phyloP scores from a whole-genome alignment of 495 filamentous ascomycete genomes.

The Daldinia caldariorum region DNA sequence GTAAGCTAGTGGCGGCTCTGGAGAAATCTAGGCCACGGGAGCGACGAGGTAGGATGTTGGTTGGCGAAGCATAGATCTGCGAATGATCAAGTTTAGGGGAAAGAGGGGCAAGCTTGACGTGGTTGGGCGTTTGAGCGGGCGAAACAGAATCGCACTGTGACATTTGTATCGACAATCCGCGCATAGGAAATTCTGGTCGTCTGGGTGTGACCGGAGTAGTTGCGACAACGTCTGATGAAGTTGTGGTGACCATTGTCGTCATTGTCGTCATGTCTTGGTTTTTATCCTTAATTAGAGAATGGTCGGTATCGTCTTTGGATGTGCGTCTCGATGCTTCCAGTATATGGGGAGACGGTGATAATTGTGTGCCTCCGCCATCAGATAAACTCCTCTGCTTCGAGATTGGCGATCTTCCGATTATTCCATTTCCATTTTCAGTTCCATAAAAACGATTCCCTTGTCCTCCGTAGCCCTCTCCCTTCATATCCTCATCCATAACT shows the following conservation, averaged over 20 bases:
- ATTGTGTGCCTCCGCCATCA: constrained; percentile 59
- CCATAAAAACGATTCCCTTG: constrained; percentile 5
- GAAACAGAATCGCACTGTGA: constrained; percentile 62
- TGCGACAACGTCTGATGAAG: constrained; percentile 8
- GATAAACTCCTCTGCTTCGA: constrained; percentile 60
- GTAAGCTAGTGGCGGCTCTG: constrained; percentile 91
- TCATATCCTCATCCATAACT: constrained; percentile 47
- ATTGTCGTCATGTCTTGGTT: constrained; percentile 30
- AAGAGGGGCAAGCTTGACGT: constrained; percentile 73
- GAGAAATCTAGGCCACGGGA: constrained; percentile 91
- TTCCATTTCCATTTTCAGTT: constrained; percentile 29
- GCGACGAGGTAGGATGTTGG: constrained; percentile 82
- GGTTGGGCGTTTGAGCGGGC: constrained; percentile 59
- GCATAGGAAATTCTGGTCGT: constrained; percentile 66
- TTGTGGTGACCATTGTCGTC: too few species aligned
- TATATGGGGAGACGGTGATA: constrained; percentile 76
- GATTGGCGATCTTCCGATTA: constrained; percentile 44
- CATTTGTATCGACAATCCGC: constrained; percentile 79
- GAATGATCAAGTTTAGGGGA: constrained; percentile 87
- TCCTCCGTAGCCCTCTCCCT: constrained; percentile 6
- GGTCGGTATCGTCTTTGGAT: constrained; percentile 79
- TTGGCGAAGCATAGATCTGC: constrained; percentile 80
- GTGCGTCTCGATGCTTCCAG: constrained; percentile 61
- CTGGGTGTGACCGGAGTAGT: constrained; percentile 68
- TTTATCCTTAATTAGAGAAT: constrained; percentile 60